phyloP scores from a whole-genome alignment of 208 protist genomes.

The Eutreptiella sp. region DNA sequence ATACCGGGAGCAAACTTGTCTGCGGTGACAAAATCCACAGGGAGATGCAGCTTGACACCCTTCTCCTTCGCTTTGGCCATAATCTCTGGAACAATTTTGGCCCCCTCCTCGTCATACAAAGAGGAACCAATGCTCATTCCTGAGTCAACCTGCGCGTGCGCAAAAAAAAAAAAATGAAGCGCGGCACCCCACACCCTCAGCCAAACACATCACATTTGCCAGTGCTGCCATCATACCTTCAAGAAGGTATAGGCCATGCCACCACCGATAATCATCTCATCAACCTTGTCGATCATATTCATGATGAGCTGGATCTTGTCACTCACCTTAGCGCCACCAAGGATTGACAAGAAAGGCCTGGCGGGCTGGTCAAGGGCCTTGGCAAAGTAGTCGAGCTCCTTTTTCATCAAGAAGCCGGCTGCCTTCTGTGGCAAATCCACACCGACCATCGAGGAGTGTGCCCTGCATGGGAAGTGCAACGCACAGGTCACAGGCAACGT shows the following conservation, averaged over 20 bases:
- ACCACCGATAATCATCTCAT: slow-evolving; percentile 85
- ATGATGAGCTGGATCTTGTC: slow-evolving; percentile 91
- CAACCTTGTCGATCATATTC: slow-evolving; percentile 80
- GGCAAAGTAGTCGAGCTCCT: slow-evolving; percentile 84
- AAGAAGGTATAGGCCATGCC: slow-evolving; percentile 87
- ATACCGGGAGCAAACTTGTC: slow-evolving; percentile 50
- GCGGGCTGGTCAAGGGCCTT: slow-evolving; percentile 36
- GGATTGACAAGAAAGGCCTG: slow-evolving; percentile 70
- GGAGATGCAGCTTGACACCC: slow-evolving; percentile 76
- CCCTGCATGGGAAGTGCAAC: too few relatives aligned
- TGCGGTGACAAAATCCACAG: slow-evolving; percentile 71
- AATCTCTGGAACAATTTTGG: slow-evolving; percentile 40
- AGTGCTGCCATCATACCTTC: not conserved
- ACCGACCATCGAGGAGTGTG: slow-evolving; percentile 14
- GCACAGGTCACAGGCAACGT: too few relatives aligned
- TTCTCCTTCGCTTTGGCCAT: slow-evolving; percentile 67
- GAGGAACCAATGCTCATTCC: too few relatives aligned
- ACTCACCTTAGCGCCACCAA: slow-evolving; percentile 85
- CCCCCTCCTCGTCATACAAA: not conserved
- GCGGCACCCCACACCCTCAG: too few relatives aligned
- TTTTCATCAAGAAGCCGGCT: slow-evolving; percentile 81
- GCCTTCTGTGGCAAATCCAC: slow-evolving; percentile 52
- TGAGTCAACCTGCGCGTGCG: too few relatives aligned
- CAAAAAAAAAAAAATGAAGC: too few relatives aligned
- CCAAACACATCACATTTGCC: not conserved